These are phyloP conservation scores for Podaxis sp. DNA, from an alignment of 768 basidiomycete species.

Conservation along the genomic window DNA sequence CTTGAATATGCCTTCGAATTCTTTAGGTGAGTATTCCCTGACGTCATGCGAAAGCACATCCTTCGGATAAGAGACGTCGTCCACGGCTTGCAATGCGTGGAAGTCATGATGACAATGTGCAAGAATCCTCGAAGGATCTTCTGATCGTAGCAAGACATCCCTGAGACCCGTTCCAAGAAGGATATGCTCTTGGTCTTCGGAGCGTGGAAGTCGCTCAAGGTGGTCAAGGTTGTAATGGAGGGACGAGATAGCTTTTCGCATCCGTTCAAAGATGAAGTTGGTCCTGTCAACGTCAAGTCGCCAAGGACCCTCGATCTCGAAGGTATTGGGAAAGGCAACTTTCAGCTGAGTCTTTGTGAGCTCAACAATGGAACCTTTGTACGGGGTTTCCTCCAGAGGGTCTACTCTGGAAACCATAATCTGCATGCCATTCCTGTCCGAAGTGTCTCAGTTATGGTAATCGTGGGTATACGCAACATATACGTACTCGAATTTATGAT, in stretches of 20 bases:
- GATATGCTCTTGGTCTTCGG: constrained; percentile 45
- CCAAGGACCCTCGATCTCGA: constrained; percentile 50
- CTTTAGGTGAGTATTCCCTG: constrained; percentile 8
- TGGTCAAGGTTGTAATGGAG: constrained; percentile 52
- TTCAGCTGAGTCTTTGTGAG: constrained; percentile 50
- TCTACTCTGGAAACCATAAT: constrained; percentile 63
- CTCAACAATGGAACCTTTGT: constrained; percentile 55
- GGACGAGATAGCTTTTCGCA: constrained; percentile 61
- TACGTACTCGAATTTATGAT: constrained; percentile 67
- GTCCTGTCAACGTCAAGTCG: constrained; percentile 70
- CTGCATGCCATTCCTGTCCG: constrained; percentile 64
- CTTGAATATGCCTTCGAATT: constrained; percentile 51
- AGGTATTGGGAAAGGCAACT: constrained; percentile 52
- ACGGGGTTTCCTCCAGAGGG: constrained; percentile 54
- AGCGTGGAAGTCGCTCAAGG: constrained; percentile 31
- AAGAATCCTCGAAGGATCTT: constrained; percentile 15
- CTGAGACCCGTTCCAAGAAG: constrained; percentile 72
- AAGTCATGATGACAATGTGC: neutral
- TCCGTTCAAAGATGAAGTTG: constrained; percentile 64
- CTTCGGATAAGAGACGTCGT: constrained; percentile 15
- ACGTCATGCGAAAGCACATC: constrained; percentile 13
- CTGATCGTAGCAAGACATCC: constrained; percentile 61
- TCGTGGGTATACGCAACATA: neutral
- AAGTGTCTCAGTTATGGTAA: neutral
- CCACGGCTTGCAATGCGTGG: constrained; percentile 18